A percentile compares a stretch with the other conserved stretches of the same genome.
These are phyloP conservation scores for Colletotrichum sublineola DNA, from an alignment of 2,329 filamentous ascomycete species.

Conservation along the genomic window DNA sequence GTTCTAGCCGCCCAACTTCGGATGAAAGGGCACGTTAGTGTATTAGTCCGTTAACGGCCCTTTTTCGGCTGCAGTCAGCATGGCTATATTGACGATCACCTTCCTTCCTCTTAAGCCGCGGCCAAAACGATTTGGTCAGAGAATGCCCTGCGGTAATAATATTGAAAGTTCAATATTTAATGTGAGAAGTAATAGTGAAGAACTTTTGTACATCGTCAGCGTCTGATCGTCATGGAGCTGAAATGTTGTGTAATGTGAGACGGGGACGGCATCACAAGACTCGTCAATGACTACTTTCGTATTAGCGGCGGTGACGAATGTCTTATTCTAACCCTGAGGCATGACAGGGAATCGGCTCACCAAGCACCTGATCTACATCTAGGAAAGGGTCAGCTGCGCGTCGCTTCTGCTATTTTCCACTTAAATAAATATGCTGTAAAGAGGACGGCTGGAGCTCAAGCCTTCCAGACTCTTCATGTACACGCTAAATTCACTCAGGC, in stretches of 20 bases:
- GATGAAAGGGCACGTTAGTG: too few species aligned
- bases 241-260: not conserved
- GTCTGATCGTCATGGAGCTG: not conserved
- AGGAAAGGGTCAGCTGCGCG: not conserved
- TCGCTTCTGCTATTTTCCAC: not conserved
- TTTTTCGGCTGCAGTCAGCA: too few species aligned
- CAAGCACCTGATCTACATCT: not conserved
- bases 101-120: too few species aligned
- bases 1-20: too few species aligned
- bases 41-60: too few species aligned
- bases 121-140: too few species aligned
- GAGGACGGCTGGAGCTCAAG: not conserved
- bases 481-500: not conserved
- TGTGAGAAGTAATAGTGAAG: not conserved
- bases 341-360: not conserved
- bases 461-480: not conserved
- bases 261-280: not conserved
- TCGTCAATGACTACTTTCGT: not conserved
- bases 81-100: too few species aligned
- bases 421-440: not conserved
- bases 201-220: not conserved
- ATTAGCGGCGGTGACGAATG: not conserved
- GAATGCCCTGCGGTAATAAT: not conserved
- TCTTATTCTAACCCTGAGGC: not conserved
- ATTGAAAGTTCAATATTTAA: not conserved